Base-by-base conservation (phyloP, 2,329 filamentous ascomycete genomes). In the Sporothrix globosa region DNA sequence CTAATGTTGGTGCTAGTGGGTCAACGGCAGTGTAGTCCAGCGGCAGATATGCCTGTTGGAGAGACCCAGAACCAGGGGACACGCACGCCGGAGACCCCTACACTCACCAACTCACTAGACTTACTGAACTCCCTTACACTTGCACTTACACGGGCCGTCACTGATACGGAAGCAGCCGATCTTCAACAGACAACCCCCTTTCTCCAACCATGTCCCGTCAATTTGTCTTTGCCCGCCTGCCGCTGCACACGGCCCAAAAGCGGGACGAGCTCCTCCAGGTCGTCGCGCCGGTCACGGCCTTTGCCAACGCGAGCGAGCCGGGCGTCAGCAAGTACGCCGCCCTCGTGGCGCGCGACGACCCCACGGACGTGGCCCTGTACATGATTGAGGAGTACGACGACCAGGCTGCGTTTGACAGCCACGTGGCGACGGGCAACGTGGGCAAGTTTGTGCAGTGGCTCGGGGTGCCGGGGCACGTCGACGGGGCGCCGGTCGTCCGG, bases 321-420 rank as follows among this genome's bases (percentile, higher is more conserved):
- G 68, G 68, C 21, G 48, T 69, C 14, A 21, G 14, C 14, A 69
- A 69, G 46, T 69, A 69, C 39, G 68, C 58, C 14, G 14, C n/a
- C 27, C 11, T 65, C 1, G 39, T 21, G 6, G n/a, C 68, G 1
- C 48, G 68, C 13, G 39, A 65, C 58, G 34, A 34, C 2, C 56
- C 34, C n/a, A 2, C 39, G 7, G 24, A 52, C 11, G 58, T 56
- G 21, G 68, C 58, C 58, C 34, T 69, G n/a, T 69, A 69, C 48
- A 65, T 69, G 56, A 63, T 65, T 34, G 68, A 69, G 34, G 56
- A 69, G 68, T 69, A 69, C 54, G 53, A 46, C 21, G 34, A 30
- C 44, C 21, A 39, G 54, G 67, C 39, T 2, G 67, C 67, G 9
- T 60, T 60, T 17, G 67, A 69, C n/a, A 27, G 41, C 39, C 67